Percentiles rank a stretch among this genome's conserved stretches.
Conservation (phyloP, 2,329 filamentous ascomycete species). For the Penicillium sp. region DNA sequence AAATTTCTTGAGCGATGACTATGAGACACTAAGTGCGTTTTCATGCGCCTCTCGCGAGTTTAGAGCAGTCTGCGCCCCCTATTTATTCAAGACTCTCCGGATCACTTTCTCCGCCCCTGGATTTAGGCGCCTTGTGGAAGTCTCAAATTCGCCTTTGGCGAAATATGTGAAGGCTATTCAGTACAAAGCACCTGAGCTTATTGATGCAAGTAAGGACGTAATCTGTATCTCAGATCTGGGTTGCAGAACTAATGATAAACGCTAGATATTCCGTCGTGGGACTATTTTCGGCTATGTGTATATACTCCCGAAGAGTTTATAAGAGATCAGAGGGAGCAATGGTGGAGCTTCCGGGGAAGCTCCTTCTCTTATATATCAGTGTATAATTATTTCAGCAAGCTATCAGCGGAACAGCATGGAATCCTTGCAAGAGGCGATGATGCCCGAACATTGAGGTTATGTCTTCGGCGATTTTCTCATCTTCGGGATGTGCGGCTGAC, state of each 20-base stretch:
- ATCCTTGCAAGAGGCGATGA: background rate
- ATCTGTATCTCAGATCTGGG: background rate
- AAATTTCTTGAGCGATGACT: background rate
- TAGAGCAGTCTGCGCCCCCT: background rate
- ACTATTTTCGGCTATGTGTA: conserved; percentile 1
- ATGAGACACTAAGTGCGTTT: background rate
- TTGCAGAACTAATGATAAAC: background rate
- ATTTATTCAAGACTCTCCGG: background rate
- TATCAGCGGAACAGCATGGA: background rate
- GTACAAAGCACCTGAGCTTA: background rate
- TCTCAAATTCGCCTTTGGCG: background rate
- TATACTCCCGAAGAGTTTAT: background rate
- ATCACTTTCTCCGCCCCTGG: background rate
- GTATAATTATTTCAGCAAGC: background rate
- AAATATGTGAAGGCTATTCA: background rate
- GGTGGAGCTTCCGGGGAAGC: background rate
- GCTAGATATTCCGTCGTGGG: conserved; percentile 1
- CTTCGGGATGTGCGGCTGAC: background rate
- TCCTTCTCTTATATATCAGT: background rate
- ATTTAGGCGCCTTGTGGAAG: background rate
- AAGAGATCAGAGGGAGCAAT: conserved; percentile 1
- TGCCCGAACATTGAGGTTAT: background rate
- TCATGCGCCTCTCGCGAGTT: background rate
- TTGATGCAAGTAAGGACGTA: background rate
- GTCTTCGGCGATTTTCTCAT: background rate